These are phyloP conservation scores for Salix brachista DNA, from an alignment of 345 rosid genomes.

Conservation along the genomic window DNA sequence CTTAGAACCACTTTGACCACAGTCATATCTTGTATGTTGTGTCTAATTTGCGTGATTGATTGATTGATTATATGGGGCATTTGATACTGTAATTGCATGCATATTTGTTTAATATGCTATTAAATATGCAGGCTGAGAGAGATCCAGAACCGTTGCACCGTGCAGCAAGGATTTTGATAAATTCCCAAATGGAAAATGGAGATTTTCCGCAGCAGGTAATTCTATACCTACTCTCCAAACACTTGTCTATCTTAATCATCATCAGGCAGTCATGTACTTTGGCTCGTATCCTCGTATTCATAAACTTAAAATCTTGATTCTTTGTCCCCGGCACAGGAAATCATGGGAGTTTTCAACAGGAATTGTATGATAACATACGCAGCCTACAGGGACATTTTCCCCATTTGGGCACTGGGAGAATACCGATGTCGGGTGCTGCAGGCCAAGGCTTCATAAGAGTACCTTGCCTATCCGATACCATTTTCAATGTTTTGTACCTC, in stretches of 20 bases:
- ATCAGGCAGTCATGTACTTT: not conserved
- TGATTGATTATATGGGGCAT: not conserved
- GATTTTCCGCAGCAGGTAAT: slow-evolving; percentile 68
- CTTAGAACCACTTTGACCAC: not conserved
- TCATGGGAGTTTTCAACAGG: slow-evolving; percentile 58
- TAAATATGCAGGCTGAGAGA: slow-evolving; percentile 36
- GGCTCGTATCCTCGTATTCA: not conserved
- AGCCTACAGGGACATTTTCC: slow-evolving; percentile 54
- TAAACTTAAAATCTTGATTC: not conserved
- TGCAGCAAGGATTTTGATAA: slow-evolving; percentile 45
- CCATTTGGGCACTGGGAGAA: slow-evolving; percentile 66
- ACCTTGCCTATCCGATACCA: not conserved
- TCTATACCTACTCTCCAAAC: not conserved
- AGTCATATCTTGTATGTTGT: not conserved
- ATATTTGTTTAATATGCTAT: not conserved
- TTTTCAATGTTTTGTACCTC: not conserved
- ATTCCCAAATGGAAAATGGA: slow-evolving; percentile 59
- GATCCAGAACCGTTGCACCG: slow-evolving; percentile 52
- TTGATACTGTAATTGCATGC: not conserved
- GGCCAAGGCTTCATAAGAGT: not conserved
- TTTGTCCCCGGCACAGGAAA: slow-evolving; percentile 37
- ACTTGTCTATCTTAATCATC: not conserved
- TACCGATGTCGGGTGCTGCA: slow-evolving; percentile 37
- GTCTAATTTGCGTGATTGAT: not conserved
- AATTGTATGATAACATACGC: slow-evolving; percentile 66